Evolutionary conservation across 495 filamentous ascomycete genomes (phyloP).

Genomic region (Tuber aestivum): DNA sequence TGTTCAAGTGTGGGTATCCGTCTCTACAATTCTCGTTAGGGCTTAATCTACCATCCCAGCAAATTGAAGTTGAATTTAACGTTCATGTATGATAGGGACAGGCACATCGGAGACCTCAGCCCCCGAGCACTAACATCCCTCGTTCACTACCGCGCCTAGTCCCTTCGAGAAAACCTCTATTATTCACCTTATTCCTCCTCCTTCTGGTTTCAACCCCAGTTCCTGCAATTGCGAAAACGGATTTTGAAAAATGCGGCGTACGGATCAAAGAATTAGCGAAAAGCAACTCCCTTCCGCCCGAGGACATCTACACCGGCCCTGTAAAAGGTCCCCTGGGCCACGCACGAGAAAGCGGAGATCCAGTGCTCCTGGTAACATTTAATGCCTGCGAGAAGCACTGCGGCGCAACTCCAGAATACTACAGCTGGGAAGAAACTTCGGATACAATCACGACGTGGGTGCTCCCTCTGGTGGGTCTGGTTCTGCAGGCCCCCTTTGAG

Average conservation of each 20-base stretch:
- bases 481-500: slow-evolving; percentile 49
- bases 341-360: background rate
- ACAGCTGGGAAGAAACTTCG: slow-evolving; percentile 42
- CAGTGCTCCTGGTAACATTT: background rate
- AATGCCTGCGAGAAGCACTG: background rate
- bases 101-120: background rate
- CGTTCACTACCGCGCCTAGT: background rate
- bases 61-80: background rate
- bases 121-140: background rate
- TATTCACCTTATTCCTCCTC: background rate
- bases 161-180: background rate
- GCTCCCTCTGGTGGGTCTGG: slow-evolving; percentile 46
- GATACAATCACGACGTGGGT: slow-evolving; percentile 49
- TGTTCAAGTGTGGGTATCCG: background rate
- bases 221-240: background rate
- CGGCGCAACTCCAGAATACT: slow-evolving; percentile 7
- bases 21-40: background rate
- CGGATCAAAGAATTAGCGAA: background rate
- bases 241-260: background rate
- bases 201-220: background rate
- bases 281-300: background rate
- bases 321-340: background rate
- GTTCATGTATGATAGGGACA: background rate
- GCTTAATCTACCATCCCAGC: background rate
- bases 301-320: background rate